phyloP scores from a whole-genome alignment of 257 asterid genomes.

The Leonotis leonurus region DNA sequence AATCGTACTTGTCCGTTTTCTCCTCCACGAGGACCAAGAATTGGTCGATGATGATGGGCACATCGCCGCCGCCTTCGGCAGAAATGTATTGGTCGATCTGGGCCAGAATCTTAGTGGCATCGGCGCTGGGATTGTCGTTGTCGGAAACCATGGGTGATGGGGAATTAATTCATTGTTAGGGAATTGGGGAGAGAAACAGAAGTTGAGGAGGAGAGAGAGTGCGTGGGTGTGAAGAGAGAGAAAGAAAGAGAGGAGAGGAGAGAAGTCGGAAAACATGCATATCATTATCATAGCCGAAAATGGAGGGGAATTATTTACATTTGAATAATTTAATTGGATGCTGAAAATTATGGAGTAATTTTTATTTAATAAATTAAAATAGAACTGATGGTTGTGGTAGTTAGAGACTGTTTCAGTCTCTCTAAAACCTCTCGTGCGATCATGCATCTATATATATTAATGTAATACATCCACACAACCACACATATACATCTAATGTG shows the following conservation, averaged over 20 bases:
- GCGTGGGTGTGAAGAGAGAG: no score
- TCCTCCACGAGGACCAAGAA: constrained; percentile 62
- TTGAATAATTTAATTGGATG: background rate
- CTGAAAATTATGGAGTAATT: background rate
- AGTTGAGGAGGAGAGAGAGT: constrained; percentile 6
- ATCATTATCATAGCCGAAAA: constrained; percentile 22
- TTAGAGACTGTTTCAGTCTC: no score
- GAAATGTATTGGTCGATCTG: constrained; percentile 58
- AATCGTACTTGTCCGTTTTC: constrained; percentile 42
- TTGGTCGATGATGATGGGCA: constrained; percentile 60
- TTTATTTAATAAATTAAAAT: background rate
- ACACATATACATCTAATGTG: no score
- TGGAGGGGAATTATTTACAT: constrained; percentile 26
- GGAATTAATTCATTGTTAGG: background rate
- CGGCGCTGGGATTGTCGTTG: background rate
- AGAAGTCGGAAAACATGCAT: constrained; percentile 12
- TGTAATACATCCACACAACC: no score
- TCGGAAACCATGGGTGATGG: constrained; percentile 38
- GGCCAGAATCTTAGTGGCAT: constrained; percentile 27
- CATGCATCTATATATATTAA: no score
- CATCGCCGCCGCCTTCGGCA: background rate
- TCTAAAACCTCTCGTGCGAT: no score
- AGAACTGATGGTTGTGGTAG: constrained; percentile 35
- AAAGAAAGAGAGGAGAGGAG: background rate
- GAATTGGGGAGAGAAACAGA: background rate